Base-by-base conservation (phyloP, 352 stramenopile genomes). In the Globisporangium nodosum region DNA sequence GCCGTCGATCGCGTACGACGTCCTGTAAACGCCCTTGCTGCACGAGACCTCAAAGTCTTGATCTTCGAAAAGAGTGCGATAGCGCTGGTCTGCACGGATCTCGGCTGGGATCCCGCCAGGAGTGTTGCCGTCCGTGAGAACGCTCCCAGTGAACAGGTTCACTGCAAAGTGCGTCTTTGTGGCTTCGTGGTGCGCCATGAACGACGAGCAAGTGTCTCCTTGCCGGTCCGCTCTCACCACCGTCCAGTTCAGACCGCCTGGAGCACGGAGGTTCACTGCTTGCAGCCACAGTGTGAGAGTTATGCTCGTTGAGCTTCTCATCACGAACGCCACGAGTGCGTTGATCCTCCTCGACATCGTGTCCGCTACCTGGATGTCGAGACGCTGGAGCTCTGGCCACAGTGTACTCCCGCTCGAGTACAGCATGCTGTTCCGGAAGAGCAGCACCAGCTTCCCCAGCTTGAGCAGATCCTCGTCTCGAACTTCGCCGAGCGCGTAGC, bases 21-120 rank as follows among this genome's bases (percentile, higher is more conserved):
- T 82, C 37, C 59, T 60, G 11, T 78, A 75, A 16, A 74, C 60
- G 11, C 65, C 65, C 46, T 68, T 67, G 0, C 35, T 33, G 35
- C 46, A 63, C 12, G 62, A 65, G 1, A 87, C 75, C 61, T 87
- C 75, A 50, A 88, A 88, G 24, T 90, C 76, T 35, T 64, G 56
- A 0, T 55, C 48, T 2, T 68, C 64, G 61, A 90, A 90, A 3
- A 88, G 40, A 16, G 50, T 43, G 7, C 49, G 33, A 47, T 84
- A 90, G 16, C 51, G 48, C 18, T 64, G 3, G 12, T 74, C 49
- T 0, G 56, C 0, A 6, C 73, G 73, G 56, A 90, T 84, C 0
- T 56, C 31, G 0, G 13, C 3, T n/a, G 77, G 74, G 2, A 90
- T 53, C 1, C 73, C 69, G 18, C 68, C 66, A n/a, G 73, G 67